These are phyloP conservation scores for Grosmannia huntii DNA, from an alignment of 2,329 filamentous ascomycete genomes.

Conservation along the genomic window DNA sequence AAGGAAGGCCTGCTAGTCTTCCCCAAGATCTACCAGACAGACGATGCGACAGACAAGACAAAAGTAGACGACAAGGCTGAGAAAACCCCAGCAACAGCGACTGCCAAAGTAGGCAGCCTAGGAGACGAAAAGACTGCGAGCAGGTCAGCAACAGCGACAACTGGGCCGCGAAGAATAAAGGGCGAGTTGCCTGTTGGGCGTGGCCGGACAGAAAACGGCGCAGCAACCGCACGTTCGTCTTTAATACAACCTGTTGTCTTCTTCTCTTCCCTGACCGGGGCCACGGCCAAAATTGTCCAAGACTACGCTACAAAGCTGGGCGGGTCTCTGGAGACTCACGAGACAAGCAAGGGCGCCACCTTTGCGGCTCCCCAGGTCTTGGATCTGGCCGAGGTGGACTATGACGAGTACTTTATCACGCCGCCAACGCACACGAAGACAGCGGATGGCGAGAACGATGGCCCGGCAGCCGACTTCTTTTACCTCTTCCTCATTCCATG, in stretches of 20 bases:
- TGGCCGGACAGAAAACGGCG: constrained; percentile 17
- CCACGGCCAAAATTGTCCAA: constrained; percentile 62
- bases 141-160: constrained; percentile 3
- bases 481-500: constrained; percentile 80
- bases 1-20: constrained; percentile 24
- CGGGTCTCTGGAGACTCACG: constrained; percentile 24
- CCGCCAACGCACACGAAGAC: constrained; percentile 41
- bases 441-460: constrained; percentile 6
- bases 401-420: constrained; percentile 82
- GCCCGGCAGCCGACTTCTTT: constrained; percentile 46
- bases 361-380: constrained; percentile 50
- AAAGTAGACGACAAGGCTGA: constrained; percentile 2
- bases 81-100: neutral
- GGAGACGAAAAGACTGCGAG: neutral
- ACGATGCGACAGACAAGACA: neutral
- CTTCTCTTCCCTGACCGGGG: constrained; percentile 78
- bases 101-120: neutral
- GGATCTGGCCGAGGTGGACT: constrained; percentile 76
- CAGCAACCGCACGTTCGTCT: constrained; percentile 13
- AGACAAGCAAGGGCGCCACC: neutral
- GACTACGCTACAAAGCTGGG: constrained; percentile 46
- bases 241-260: constrained; percentile 66
- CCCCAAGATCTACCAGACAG: constrained; percentile 20
- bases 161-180: constrained; percentile 33
- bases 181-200: constrained; percentile 18